Percentiles rank a stretch among this genome's conserved stretches.
Conservation (phyloP, 2,329 filamentous ascomycete genomes). For the Botryotinia convoluta region DNA sequence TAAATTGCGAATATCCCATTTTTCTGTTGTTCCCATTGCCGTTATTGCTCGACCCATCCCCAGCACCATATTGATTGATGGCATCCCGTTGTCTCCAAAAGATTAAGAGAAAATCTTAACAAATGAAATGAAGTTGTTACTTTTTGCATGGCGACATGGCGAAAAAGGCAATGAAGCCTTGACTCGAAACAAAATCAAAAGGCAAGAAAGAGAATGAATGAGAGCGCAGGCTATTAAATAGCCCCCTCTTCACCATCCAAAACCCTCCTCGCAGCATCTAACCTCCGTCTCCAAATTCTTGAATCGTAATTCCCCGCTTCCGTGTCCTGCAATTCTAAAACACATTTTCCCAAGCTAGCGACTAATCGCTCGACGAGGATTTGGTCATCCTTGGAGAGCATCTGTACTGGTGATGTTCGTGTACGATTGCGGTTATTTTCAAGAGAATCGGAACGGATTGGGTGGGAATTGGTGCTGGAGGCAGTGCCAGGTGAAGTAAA, state of each 20-base stretch:
- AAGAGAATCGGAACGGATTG: slow-evolving; percentile 19
- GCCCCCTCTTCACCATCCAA: slow-evolving; percentile 65
- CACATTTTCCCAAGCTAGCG: slow-evolving; percentile 58
- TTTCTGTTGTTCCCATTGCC: neutral
- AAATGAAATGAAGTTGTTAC: neutral
- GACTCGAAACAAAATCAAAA: neutral
- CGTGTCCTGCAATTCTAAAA: slow-evolving; percentile 56
- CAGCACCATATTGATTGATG: neutral
- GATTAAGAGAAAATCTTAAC: neutral
- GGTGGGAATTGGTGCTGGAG: neutral
- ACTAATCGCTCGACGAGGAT: slow-evolving; percentile 59
- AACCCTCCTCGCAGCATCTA: slow-evolving; percentile 71
- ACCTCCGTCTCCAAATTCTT: slow-evolving; percentile 63
- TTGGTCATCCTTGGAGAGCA: slow-evolving; percentile 52
- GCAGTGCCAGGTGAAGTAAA: slow-evolving; percentile 15
- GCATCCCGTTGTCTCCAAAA: neutral
- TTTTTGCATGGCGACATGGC: neutral
- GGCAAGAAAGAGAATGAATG: neutral
- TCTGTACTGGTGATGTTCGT: slow-evolving; percentile 34
- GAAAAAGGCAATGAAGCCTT: neutral
- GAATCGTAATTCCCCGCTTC: slow-evolving; percentile 55
- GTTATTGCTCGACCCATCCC: neutral
- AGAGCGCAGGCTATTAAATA: slow-evolving; percentile 23
- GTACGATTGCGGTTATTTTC: slow-evolving; percentile 24
- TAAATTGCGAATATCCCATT: neutral